These are phyloP conservation scores for Heterobasidion irregulare DNA, from an alignment of 1,284 basidiomycete genomes.

Conservation along the genomic window DNA sequence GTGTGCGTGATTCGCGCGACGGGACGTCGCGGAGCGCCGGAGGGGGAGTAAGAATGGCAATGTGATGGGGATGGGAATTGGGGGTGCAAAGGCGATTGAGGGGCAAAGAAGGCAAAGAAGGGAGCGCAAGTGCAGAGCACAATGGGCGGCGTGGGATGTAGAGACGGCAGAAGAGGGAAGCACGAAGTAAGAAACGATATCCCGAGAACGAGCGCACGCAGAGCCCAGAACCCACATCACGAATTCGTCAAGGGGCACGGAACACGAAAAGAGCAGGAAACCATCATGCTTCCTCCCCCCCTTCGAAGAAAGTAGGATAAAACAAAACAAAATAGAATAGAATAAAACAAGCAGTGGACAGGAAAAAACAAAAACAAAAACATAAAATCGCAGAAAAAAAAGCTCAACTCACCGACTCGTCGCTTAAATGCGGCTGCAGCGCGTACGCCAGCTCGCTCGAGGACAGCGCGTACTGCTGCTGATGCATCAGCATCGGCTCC, in stretches of 20 bases:
- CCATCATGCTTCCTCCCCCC: neutral
- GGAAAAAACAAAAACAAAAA: neutral
- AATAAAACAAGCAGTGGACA: neutral
- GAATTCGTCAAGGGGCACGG: neutral
- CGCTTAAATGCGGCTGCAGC: neutral
- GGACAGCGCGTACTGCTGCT: neutral
- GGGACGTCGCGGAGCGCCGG: no score
- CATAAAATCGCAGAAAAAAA: neutral
- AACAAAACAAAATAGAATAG: neutral
- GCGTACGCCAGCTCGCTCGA: constrained; percentile 5
- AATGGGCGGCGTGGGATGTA: neutral
- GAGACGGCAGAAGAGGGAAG: neutral
- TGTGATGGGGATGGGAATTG: no score
- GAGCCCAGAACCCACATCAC: neutral
- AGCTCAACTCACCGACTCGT: neutral
- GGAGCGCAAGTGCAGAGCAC: neutral
- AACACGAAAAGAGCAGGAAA: neutral
- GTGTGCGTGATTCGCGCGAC: neutral
- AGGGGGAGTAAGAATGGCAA: no score
- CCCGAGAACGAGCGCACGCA: neutral
- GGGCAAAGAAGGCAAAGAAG: neutral
- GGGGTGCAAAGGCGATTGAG: neutral
- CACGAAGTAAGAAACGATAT: neutral
- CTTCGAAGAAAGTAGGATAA: neutral
- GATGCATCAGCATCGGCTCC: neutral